These are phyloP conservation scores for Diacronema lutheri DNA, from an alignment of 78 protist species.

Conservation along the genomic window DNA sequence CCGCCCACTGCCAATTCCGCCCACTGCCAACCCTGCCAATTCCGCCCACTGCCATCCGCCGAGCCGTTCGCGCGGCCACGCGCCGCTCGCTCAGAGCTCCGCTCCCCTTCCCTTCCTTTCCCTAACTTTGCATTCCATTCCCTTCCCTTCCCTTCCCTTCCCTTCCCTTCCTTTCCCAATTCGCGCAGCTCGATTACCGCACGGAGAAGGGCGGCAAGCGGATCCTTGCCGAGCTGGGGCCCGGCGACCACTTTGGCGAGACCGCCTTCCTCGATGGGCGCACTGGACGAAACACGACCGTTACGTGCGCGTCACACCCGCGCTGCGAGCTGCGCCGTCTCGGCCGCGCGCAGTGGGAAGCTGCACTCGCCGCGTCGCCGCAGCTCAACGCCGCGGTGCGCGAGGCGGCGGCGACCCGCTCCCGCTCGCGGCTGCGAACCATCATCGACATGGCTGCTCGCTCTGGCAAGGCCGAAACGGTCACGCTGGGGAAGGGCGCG, in stretches of 20 bases:
- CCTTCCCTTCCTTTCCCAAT: too few species aligned
- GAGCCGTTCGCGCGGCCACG: too few species aligned
- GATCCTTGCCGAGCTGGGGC: neutral
- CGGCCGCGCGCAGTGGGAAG: neutral
- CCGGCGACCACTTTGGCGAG: slow-evolving; percentile 19
- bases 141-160: too few species aligned
- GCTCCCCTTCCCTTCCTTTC: too few species aligned
- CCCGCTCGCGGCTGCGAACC: neutral
- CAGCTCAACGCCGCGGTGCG: neutral
- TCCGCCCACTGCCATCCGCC: too few species aligned
- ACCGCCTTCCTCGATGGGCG: neutral
- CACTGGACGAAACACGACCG: neutral
- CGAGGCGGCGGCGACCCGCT: neutral
- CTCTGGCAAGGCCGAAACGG: neutral
- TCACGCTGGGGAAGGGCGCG: neutral
- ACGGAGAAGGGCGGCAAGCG: too few species aligned
- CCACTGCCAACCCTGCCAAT: too few species aligned
- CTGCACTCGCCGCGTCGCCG: neutral
- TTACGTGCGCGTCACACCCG: neutral
- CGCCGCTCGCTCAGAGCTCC: too few species aligned
- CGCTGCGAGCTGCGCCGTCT: neutral
- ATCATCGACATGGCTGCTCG: neutral
- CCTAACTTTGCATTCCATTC: too few species aligned
- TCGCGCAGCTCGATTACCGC: too few species aligned
- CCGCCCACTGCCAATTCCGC: too few species aligned